Conservation (phyloP, 176 grass and related monocot species). For the Poa annua region DNA sequence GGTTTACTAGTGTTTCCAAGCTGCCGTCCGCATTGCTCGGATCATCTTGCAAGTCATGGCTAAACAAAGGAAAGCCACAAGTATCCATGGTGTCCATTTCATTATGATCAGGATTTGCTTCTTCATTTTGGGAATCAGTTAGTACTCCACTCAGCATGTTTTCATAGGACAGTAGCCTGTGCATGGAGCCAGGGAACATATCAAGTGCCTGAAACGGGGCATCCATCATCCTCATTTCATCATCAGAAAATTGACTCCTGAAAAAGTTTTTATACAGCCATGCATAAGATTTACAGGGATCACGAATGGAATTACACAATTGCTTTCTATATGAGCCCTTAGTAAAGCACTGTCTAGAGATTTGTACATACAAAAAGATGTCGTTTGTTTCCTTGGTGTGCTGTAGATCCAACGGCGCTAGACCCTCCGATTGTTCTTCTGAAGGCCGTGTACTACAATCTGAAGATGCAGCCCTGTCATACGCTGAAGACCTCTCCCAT, state of each 20-base stretch:
- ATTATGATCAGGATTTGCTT: constrained; percentile 1
- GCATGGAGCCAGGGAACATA: constrained; percentile 62
- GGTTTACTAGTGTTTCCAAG: constrained; percentile 6
- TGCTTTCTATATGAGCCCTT: neutral
- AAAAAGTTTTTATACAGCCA: constrained; percentile 23
- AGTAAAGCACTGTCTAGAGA: constrained; percentile 6
- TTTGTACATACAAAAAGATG: constrained; percentile 54
- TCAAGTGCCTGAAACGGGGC: constrained; percentile 51
- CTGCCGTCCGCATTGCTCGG: neutral
- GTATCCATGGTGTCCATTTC: constrained; percentile 53
- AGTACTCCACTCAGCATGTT: constrained; percentile 46
- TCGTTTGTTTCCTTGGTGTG: constrained; percentile 40
- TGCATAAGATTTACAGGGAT: neutral
- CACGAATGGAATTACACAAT: neutral
- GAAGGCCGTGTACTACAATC: constrained; percentile 18
- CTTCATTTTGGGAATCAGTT: constrained; percentile 23
- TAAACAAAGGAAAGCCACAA: constrained; percentile 63
- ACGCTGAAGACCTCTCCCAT: neutral
- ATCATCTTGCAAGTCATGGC: constrained; percentile 44
- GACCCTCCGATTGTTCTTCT: constrained; percentile 33
- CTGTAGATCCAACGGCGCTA: neutral
- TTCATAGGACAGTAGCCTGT: constrained; percentile 52
- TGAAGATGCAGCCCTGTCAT: neutral
- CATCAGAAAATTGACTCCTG: constrained; percentile 58
- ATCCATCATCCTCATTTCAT: constrained; percentile 56